Evolutionary conservation across 1,284 basidiomycete species (phyloP).

Genomic region (Ceraceosorus bombacis): DNA sequence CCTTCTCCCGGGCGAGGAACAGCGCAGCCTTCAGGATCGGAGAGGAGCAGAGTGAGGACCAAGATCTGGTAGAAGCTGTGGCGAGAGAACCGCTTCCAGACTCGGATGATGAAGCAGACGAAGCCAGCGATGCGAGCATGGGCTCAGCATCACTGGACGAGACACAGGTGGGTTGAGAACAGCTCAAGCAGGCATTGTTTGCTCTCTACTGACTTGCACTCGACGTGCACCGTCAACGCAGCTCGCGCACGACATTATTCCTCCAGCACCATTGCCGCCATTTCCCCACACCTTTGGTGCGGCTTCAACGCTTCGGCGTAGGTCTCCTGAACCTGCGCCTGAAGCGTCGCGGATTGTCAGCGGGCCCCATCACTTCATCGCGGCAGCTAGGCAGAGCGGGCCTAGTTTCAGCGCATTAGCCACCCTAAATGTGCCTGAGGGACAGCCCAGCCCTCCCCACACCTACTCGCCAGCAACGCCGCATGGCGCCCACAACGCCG

Average conservation of each 20-base stretch:
- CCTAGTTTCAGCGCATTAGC: too few relatives aligned
- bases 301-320: too few relatives aligned
- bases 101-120: not conserved
- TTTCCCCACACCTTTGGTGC: too few relatives aligned
- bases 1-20: conserved; percentile 5
- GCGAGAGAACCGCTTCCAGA: not conserved
- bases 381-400: too few relatives aligned
- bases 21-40: conserved; percentile 10
- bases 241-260: too few relatives aligned
- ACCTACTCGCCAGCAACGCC: not conserved
- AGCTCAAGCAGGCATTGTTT: not conserved
- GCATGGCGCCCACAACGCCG: not conserved
- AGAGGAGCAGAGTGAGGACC: conserved; percentile 6
- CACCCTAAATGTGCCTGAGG: too few relatives aligned
- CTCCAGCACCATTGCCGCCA: too few relatives aligned
- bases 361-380: too few relatives aligned
- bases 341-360: too few relatives aligned
- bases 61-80: conserved; percentile 1
- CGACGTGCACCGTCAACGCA: too few relatives aligned
- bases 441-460: not conserved
- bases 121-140: not conserved
- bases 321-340: too few relatives aligned
- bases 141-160: not conserved
- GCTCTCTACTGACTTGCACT: not conserved
- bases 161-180: not conserved